Evolutionary conservation across 495 filamentous ascomycete species (phyloP), one percentile per base, ranked within the genome.

Genomic region (Lepidopterella palustris): DNA sequence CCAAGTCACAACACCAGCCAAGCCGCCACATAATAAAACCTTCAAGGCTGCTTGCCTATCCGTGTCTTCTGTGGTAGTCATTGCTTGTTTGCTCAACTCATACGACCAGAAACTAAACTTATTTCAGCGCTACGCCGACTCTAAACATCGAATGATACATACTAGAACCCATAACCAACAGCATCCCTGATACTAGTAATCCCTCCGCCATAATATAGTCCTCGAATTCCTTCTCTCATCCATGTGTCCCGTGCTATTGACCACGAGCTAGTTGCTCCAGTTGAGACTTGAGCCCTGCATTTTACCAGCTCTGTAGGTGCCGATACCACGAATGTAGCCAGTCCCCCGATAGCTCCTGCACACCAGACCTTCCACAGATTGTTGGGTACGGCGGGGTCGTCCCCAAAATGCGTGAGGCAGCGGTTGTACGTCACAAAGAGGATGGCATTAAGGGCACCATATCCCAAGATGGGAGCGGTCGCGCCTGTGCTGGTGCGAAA

Each of bases 151-250:
- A 9, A 6, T 24, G 45, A 57, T 61, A 59, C 80, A 62, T 80
- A 87, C 83, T 96, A 96, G 68, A 95, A 95, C 3, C 91, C 91
- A 71, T 95, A 96, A 20, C 91, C 91, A 58, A 96, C 80, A 57
- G 85, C 84, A 72, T 96, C 91, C 47, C 91, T 77, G 48, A 90
- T 69, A 57, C 85, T 88, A 8, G 92, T 96, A 24, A 96, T 81
- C 4, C 70, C 76, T 27, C 91, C 91, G 25, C 88, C 91, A 57
- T 80, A 77, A 70, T 93, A 96, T 9, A 96, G 67, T 0, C 89
- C 91, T 24, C 76, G 73, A 27, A 88, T 64, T 0, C 90, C 89
- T 35, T 83, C 78, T n/a, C 67, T 70, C 40, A 70, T 77, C 49
- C 85, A 67, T 32, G 90, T 79, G 10, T 83, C 77, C 54, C 78